phyloP scores from a whole-genome alignment of 1,284 basidiomycete genomes.

The Trametes hirsuta region DNA sequence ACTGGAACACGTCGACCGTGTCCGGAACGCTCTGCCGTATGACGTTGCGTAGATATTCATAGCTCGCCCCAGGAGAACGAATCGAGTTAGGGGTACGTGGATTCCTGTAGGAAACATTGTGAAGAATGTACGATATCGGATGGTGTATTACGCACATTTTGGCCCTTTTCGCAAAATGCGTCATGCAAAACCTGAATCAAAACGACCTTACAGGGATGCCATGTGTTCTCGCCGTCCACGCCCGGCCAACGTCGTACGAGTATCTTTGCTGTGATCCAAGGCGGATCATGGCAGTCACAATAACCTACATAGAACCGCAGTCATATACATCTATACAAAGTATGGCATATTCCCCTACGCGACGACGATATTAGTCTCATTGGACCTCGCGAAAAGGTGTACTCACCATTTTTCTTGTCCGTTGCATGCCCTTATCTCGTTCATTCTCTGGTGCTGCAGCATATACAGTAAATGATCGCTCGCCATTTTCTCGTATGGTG shows the following conservation, averaged over 20 bases:
- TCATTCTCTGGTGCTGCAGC: slow-evolving; percentile 87
- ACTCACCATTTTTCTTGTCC: slow-evolving; percentile 65
- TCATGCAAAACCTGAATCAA: too few species aligned
- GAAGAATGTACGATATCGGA: background rate
- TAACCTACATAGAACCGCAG: slow-evolving; percentile 1
- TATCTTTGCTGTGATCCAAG: too few species aligned
- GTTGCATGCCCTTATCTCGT: slow-evolving; percentile 69
- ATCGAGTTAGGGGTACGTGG: background rate
- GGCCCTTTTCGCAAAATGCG: background rate
- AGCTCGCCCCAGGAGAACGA: background rate
- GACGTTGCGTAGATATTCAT: slow-evolving; percentile 8
- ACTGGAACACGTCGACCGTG: slow-evolving; percentile 32
- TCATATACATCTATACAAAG: slow-evolving; percentile 51
- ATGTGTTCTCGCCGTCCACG: too few species aligned
- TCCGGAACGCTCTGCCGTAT: slow-evolving; percentile 35
- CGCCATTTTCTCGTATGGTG: slow-evolving; percentile 69
- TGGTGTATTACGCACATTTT: background rate
- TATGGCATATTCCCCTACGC: slow-evolving; percentile 60
- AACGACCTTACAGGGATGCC: too few species aligned
- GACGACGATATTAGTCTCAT: background rate
- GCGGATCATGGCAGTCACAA: background rate
- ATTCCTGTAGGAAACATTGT: background rate
- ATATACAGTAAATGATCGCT: slow-evolving; percentile 76
- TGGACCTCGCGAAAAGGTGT: background rate
- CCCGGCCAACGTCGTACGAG: too few species aligned